A percentile compares a stretch with the other conserved stretches of the same genome.
Conservation (phyloP, 2,329 filamentous ascomycete genomes). For the Stachybotrys elegans region DNA sequence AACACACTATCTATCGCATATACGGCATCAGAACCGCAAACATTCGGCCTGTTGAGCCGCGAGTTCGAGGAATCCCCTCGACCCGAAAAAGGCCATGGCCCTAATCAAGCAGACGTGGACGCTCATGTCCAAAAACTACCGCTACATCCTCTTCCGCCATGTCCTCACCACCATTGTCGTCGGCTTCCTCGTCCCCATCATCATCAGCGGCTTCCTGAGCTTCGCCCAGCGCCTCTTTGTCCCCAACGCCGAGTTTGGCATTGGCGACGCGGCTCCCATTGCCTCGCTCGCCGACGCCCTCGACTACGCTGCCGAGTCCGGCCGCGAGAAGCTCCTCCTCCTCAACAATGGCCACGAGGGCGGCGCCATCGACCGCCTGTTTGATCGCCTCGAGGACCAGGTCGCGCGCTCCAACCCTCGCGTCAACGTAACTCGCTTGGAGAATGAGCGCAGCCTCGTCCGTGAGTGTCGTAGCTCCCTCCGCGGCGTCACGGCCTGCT, state of each 20-base stretch:
- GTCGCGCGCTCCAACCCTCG: conserved; percentile 46
- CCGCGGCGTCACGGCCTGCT: conserved; percentile 65
- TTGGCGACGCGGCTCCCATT: conserved; percentile 58
- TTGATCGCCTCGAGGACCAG: conserved; percentile 55
- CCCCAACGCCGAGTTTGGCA: conserved; percentile 69
- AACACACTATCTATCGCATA: no score
- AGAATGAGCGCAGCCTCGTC: conserved; percentile 52
- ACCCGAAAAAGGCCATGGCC: conserved; percentile 35
- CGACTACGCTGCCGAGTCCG: conserved; percentile 42
- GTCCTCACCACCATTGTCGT: conserved; percentile 45
- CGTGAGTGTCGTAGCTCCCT: conserved; percentile 59
- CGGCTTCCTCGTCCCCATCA: conserved; percentile 54
- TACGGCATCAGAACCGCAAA: background rate
- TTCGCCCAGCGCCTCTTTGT: conserved; percentile 82
- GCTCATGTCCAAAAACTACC: conserved; percentile 57
- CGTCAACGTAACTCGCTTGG: conserved; percentile 49
- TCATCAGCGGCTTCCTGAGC: conserved; percentile 54
- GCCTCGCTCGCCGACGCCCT: conserved; percentile 63
- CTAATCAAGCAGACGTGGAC: conserved; percentile 55
- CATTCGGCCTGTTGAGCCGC: no score
- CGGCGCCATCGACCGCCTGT: conserved; percentile 68
- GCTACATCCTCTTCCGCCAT: conserved; percentile 53
- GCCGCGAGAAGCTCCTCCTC: conserved; percentile 68
- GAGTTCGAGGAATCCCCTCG: background rate
- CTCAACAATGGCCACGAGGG: conserved; percentile 68